A percentile compares a stretch with the other conserved stretches of the same genome.
phyloP scores from a whole-genome alignment of 352 stramenopile genomes.

The Plasmopara viticola region DNA sequence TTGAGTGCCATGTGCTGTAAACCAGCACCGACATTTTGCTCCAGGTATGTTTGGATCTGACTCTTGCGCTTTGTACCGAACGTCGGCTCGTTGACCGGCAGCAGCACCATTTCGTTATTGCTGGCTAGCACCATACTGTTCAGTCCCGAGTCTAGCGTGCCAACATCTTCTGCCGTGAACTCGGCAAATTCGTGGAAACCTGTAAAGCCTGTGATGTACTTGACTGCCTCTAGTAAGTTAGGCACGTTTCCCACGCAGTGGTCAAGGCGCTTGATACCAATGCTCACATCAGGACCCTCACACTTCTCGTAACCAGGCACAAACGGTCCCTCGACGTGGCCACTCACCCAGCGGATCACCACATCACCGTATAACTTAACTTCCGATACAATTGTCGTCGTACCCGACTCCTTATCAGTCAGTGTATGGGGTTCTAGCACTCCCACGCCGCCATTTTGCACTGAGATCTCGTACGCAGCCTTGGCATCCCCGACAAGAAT shows the following conservation, averaged over 20 bases:
- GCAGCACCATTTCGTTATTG: slow-evolving; percentile 90
- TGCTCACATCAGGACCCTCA: slow-evolving; percentile 42
- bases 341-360: slow-evolving; percentile 82
- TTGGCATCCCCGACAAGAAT: slow-evolving; percentile 75
- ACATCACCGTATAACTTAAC: slow-evolving; percentile 86
- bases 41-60: slow-evolving; percentile 95
- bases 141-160: slow-evolving; percentile 91
- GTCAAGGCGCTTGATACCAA: slow-evolving; percentile 83
- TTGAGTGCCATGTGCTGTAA: slow-evolving; percentile 97
- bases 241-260: slow-evolving; percentile 89
- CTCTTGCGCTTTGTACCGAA: slow-evolving; percentile 90
- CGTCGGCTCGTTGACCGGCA: slow-evolving; percentile 94
- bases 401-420: slow-evolving; percentile 54
- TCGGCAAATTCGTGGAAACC: slow-evolving; percentile 93
- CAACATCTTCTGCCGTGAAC: slow-evolving; percentile 93
- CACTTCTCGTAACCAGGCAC: slow-evolving; percentile 70
- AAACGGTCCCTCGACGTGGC: slow-evolving; percentile 67
- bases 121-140: slow-evolving; percentile 93
- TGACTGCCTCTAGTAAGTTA: slow-evolving; percentile 77
- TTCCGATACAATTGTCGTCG: slow-evolving; percentile 57
- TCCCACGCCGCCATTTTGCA: slow-evolving; percentile 60
- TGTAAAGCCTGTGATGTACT: slow-evolving; percentile 75
- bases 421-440: slow-evolving; percentile 53
- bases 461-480: slow-evolving; percentile 69
- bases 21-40: slow-evolving; percentile 92